These are phyloP conservation scores for Helicocarpus griseus DNA, from an alignment of 2,329 filamentous ascomycete genomes.

Conservation along the genomic window DNA sequence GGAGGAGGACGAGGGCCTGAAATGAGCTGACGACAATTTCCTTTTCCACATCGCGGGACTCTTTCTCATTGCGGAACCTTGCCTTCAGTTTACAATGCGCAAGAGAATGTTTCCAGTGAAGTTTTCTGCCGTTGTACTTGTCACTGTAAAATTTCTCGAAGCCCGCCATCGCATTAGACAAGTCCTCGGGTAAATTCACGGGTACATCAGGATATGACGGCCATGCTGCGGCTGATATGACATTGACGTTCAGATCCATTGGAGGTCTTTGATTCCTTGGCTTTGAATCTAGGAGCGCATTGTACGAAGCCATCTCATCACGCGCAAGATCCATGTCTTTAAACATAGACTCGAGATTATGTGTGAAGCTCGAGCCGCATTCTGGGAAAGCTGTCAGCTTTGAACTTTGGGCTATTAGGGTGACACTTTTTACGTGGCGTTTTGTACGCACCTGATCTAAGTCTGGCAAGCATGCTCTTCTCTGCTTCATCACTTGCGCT, in stretches of 20 bases:
- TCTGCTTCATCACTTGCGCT: slow-evolving; percentile 94
- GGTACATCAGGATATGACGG: slow-evolving; percentile 74
- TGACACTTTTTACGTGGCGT: background rate
- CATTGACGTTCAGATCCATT: slow-evolving; percentile 73
- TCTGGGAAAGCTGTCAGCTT: slow-evolving; percentile 39
- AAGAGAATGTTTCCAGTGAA: slow-evolving; percentile 90
- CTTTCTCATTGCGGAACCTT: slow-evolving; percentile 65
- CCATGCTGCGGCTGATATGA: slow-evolving; percentile 88
- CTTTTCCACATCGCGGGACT: slow-evolving; percentile 70
- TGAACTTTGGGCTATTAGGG: background rate
- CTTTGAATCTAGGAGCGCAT: slow-evolving; percentile 53
- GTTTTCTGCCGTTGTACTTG: slow-evolving; percentile 78
- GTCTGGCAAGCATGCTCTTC: slow-evolving; percentile 82
- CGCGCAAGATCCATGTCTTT: slow-evolving; percentile 90
- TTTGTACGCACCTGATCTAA: slow-evolving; percentile 59
- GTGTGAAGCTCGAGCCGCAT: slow-evolving; percentile 88
- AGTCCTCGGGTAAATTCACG: slow-evolving; percentile 64
- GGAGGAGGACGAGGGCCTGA: slow-evolving; percentile 79
- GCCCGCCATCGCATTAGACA: slow-evolving; percentile 64
- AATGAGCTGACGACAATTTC: slow-evolving; percentile 86
- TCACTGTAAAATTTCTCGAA: slow-evolving; percentile 80
- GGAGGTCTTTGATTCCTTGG: slow-evolving; percentile 47
- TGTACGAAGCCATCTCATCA: slow-evolving; percentile 89
- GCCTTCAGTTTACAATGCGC: slow-evolving; percentile 82
- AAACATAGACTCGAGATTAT: slow-evolving; percentile 98